Evolutionary conservation across 1,284 basidiomycete genomes (phyloP).

Genomic region (Coniophora puteana): DNA sequence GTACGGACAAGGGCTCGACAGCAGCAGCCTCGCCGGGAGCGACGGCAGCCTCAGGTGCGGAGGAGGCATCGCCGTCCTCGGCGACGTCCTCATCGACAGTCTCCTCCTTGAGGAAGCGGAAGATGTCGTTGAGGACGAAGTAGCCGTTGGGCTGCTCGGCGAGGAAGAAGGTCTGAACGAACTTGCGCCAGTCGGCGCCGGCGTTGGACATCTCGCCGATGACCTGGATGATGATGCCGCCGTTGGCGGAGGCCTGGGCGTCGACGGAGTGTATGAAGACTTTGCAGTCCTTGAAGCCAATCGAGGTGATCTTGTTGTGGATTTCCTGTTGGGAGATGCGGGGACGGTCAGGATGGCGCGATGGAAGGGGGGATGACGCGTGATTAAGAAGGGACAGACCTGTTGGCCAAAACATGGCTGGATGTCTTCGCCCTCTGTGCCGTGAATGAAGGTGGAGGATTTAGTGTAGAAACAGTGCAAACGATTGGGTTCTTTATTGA

Average conservation of each 20-base stretch:
- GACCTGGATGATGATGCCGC: slow-evolving; percentile 98
- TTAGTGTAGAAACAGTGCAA: slow-evolving; percentile 99
- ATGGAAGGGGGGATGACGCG: slow-evolving; percentile 5
- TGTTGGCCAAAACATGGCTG: slow-evolving; percentile 90
- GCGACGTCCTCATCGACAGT: slow-evolving; percentile 75
- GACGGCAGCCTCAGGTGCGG: slow-evolving; percentile 32
- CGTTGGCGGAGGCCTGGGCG: slow-evolving; percentile 89
- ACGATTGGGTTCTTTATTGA: slow-evolving; percentile 95
- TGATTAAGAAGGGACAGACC: slow-evolving; percentile 52
- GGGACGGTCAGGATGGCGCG: no score
- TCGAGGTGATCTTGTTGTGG: slow-evolving; percentile 90
- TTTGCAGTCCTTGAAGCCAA: slow-evolving; percentile 96
- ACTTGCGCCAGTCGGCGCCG: slow-evolving; percentile 92
- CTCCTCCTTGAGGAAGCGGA: slow-evolving; percentile 98
- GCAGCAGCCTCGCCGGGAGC: slow-evolving; percentile 13
- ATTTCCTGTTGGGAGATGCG: slow-evolving; percentile 75
- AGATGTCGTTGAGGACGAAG: slow-evolving; percentile 99
- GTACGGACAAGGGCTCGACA: slow-evolving; percentile 12
- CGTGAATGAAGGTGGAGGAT: slow-evolving; percentile 94
- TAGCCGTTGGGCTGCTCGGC: slow-evolving; percentile 99
- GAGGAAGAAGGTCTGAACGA: slow-evolving; percentile 99
- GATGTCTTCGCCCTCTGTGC: slow-evolving; percentile 91
- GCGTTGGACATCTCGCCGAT: slow-evolving; percentile 98
- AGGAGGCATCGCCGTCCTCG: slow-evolving; percentile 31
- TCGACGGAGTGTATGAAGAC: slow-evolving; percentile 96